These are phyloP conservation scores for Scopulariopsis brevicaulis DNA, from an alignment of 2,329 filamentous ascomycete genomes.

Conservation along the genomic window DNA sequence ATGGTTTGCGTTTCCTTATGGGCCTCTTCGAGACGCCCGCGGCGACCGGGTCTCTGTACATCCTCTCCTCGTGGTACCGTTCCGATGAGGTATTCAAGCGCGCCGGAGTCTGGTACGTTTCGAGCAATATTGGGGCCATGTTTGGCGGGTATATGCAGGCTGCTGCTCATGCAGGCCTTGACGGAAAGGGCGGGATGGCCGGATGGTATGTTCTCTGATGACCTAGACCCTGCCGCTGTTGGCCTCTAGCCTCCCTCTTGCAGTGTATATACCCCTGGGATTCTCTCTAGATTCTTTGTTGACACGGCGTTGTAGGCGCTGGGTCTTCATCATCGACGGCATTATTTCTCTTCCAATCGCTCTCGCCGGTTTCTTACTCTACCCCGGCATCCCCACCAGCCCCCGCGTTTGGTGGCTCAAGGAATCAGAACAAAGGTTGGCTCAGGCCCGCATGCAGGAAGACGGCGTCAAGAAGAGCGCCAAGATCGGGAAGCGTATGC, in stretches of 20 bases:
- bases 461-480: slow-evolving; percentile 11
- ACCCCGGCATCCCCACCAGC: slow-evolving; percentile 18
- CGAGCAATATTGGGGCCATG: slow-evolving; percentile 15
- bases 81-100: slow-evolving; percentile 31
- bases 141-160: slow-evolving; percentile 23
- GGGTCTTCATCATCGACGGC: slow-evolving; percentile 23
- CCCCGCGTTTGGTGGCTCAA: slow-evolving; percentile 16
- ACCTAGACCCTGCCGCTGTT: no score
- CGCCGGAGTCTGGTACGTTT: slow-evolving; percentile 34
- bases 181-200: slow-evolving; percentile 30
- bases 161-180: slow-evolving; percentile 25
- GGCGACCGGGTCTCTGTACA: slow-evolving; percentile 14
- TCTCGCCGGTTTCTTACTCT: slow-evolving; percentile 17
- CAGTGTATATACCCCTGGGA: no score
- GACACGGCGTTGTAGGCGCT: slow-evolving; percentile 10
- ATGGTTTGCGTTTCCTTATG: slow-evolving; percentile 17
- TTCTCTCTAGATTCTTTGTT: no score
- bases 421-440: slow-evolving; percentile 13
- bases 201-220: slow-evolving; percentile 24
- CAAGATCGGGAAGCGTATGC: slow-evolving; percentile 14
- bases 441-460: slow-evolving; percentile 15
- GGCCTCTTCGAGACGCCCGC: slow-evolving; percentile 16
- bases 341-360: slow-evolving; percentile 22
- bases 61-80: slow-evolving; percentile 21
- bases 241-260: slow-evolving; percentile 7